phyloP scores from a whole-genome alignment of 176 grass and related monocot genomes.

The Urochloa ruziziensis region DNA sequence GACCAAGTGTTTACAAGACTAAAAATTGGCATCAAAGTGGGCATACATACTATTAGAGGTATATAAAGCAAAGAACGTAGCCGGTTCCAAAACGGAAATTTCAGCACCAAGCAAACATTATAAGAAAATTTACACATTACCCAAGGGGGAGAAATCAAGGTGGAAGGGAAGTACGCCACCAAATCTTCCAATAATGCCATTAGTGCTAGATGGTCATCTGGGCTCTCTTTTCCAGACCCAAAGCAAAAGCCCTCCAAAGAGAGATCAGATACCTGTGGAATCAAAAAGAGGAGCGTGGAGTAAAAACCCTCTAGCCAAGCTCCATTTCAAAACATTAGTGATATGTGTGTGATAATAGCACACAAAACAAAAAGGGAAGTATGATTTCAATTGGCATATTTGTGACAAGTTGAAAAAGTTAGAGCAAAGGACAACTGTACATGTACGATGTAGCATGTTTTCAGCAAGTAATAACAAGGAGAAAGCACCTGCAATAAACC shows the following conservation, averaged over 20 bases:
- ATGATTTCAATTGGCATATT: not conserved
- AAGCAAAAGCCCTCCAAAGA: not conserved
- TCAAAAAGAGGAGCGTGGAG: no score
- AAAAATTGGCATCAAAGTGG: not conserved
- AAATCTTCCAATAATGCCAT: not conserved
- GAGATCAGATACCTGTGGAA: no score
- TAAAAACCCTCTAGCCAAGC: not conserved
- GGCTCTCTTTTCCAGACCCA: not conserved
- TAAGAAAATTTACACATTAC: not conserved
- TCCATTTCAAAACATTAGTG: not conserved
- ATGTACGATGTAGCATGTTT: not conserved
- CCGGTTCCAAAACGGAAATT: not conserved
- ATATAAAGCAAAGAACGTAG: not conserved
- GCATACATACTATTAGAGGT: not conserved
- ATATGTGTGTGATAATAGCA: no score
- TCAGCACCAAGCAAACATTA: not conserved
- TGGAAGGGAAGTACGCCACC: not conserved
- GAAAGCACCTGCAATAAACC: slow-evolving; percentile 23
- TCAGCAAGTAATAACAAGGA: slow-evolving; percentile 11
- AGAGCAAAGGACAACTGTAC: not conserved
- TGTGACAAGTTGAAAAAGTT: not conserved
- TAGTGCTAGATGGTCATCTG: not conserved
- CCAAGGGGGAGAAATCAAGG: not conserved
- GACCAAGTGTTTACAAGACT: not conserved
- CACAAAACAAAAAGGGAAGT: not conserved